These are phyloP conservation scores for Candida endomychidarum DNA, from an alignment of 805 yeast genomes.

Conservation along the genomic window DNA sequence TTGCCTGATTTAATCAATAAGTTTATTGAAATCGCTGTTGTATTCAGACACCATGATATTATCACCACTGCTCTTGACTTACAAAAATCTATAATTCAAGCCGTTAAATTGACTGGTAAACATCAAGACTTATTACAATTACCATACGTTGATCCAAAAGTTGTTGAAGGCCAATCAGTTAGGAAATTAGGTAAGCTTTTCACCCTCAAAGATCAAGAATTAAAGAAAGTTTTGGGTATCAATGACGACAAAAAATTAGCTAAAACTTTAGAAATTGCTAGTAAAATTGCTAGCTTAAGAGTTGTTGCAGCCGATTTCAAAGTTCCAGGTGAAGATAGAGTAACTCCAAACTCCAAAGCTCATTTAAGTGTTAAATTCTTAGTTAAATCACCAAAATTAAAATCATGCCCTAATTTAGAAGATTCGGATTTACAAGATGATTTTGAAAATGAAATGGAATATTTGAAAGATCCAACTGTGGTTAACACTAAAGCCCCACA, in stretches of 20 bases:
- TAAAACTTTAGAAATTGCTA: conserved; percentile 55
- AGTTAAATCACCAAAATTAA: conserved; percentile 70
- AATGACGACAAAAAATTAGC: conserved; percentile 45
- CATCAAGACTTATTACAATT: conserved; percentile 75
- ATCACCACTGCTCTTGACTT: conserved; percentile 61
- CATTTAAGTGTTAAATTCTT: conserved; percentile 75
- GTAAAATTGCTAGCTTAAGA: conserved; percentile 65
- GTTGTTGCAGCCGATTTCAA: conserved; percentile 68
- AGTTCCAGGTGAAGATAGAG: conserved; percentile 84
- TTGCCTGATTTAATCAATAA: conserved; percentile 69
- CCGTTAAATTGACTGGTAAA: conserved; percentile 53
- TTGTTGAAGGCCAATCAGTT: conserved; percentile 45
- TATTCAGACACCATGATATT: conserved; percentile 72
- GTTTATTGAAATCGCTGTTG: conserved; percentile 76
- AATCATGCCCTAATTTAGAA: conserved; percentile 49
- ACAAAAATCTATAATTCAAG: conserved; percentile 73
- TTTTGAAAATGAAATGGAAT: conserved; percentile 56
- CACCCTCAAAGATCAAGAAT: conserved; percentile 53
- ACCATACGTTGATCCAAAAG: conserved; percentile 62
- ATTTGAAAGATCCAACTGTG: conserved; percentile 68
- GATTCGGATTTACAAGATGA: conserved; percentile 55
- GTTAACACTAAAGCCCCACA: conserved; percentile 67
- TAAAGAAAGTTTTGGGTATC: conserved; percentile 56
- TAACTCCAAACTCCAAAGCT: conserved; percentile 65
- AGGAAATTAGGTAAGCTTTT: conserved; percentile 69